Evolutionary conservation across 2,329 filamentous ascomycete genomes (phyloP).

Genomic region (Pseudogymnoascus sp.): DNA sequence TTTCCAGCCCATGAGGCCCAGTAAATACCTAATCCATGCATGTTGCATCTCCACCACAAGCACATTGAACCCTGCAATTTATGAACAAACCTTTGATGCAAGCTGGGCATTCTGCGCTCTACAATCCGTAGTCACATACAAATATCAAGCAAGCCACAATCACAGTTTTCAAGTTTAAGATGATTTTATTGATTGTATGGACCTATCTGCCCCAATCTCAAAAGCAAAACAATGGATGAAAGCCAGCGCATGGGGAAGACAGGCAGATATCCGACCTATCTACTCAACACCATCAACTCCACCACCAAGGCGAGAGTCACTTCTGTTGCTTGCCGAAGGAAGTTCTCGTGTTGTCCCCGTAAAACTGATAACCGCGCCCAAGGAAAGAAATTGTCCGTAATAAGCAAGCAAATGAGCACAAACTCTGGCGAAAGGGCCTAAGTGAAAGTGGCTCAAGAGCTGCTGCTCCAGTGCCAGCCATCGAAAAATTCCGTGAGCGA

Average conservation of each 20-base stretch:
- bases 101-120: neutral
- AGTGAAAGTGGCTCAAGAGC: neutral
- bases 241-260: neutral
- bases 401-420: neutral
- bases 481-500: neutral
- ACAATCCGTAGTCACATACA: neutral
- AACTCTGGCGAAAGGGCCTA: neutral
- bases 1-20: neutral
- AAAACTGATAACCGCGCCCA: neutral
- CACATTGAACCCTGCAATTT: no score
- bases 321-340: neutral
- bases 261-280: slow-evolving; percentile 3
- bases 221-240: neutral
- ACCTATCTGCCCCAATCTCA: neutral
- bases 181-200: neutral
- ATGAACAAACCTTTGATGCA: neutral
- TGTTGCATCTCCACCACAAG: neutral
- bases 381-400: slow-evolving; percentile 7
- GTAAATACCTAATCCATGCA: neutral
- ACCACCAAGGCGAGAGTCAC: slow-evolving; percentile 4
- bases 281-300: neutral
- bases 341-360: neutral
- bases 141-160: neutral
- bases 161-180: neutral
- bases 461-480: neutral